Evolutionary conservation across 441 rosid species (phyloP).

Genomic region (Corymbia calophylla): DNA sequence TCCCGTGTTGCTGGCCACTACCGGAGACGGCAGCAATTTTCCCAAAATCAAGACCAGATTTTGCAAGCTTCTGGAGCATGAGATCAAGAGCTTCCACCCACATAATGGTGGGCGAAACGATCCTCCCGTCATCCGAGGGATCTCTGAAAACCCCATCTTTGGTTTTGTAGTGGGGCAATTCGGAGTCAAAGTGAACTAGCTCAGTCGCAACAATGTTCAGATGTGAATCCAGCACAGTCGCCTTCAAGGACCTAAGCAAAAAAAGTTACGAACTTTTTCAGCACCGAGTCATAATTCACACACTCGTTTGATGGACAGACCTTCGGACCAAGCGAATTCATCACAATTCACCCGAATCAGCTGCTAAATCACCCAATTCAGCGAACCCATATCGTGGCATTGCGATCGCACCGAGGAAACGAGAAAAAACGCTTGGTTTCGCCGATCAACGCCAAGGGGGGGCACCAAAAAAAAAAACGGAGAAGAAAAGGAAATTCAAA

Average conservation of each 20-base stretch:
- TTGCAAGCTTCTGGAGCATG: conserved; percentile 48
- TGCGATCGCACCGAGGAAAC: neutral
- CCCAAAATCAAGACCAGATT: conserved; percentile 47
- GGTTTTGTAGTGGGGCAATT: conserved; percentile 69
- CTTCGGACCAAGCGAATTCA: neutral
- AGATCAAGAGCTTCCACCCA: conserved; percentile 96
- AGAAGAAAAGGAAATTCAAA: neutral
- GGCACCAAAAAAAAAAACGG: neutral
- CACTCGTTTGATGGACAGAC: neutral
- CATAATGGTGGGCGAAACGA: conserved; percentile 87
- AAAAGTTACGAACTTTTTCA: neutral
- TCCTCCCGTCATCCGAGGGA: conserved; percentile 49
- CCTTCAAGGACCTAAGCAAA: conserved; percentile 74
- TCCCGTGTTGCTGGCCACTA: conserved; percentile 96
- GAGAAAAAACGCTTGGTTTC: neutral
- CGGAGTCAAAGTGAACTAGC: conserved; percentile 72
- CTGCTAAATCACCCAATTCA: neutral
- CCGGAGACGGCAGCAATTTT: conserved; percentile 74
- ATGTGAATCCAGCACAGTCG: conserved; percentile 65
- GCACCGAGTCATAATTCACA: neutral
- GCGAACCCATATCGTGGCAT: neutral
- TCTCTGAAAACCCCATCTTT: conserved; percentile 83
- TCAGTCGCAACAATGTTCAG: conserved; percentile 56
- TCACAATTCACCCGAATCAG: neutral
- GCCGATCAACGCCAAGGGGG: neutral